Percentiles rank a stretch among this genome's conserved stretches.
phyloP scores from a whole-genome alignment of 768 basidiomycete species.

The Rhodotorula kratochvilovae region DNA sequence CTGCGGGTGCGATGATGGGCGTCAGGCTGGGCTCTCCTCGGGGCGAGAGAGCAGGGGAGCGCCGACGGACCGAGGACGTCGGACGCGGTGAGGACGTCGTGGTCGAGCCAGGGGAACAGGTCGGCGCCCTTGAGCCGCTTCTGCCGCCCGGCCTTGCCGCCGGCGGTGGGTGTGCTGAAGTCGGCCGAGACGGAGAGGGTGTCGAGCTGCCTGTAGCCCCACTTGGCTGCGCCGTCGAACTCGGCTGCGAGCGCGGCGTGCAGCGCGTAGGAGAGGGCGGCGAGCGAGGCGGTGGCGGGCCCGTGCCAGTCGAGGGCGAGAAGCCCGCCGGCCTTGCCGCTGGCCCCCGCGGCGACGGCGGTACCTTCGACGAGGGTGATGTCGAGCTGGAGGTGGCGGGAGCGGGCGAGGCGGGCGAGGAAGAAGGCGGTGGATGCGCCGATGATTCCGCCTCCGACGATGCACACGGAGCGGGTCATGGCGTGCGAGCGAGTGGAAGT shows the following conservation, averaged over 20 bases:
- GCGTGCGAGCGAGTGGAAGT: neutral
- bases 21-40: too few species aligned
- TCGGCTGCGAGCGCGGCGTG: slow-evolving; percentile 68
- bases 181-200: slow-evolving; percentile 50
- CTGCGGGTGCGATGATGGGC: too few species aligned
- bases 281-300: slow-evolving; percentile 60
- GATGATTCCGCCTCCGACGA: slow-evolving; percentile 82
- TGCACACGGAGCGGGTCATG: slow-evolving; percentile 53
- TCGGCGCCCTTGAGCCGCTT: slow-evolving; percentile 8
- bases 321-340: slow-evolving; percentile 78
- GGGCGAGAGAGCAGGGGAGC: too few species aligned
- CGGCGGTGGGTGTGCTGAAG: neutral
- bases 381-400: slow-evolving; percentile 24
- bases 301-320: slow-evolving; percentile 75
- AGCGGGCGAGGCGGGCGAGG: slow-evolving; percentile 57
- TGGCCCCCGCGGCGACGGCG: slow-evolving; percentile 71
- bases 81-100: slow-evolving; percentile 16
- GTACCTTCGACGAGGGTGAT: slow-evolving; percentile 67
- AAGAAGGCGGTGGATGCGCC: slow-evolving; percentile 81
- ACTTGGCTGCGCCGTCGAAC: slow-evolving; percentile 64
- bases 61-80: slow-evolving; percentile 10
- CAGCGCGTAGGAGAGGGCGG: slow-evolving; percentile 66
- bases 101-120: slow-evolving; percentile 30
- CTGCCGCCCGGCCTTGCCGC: neutral
- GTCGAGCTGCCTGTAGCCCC: slow-evolving; percentile 76